Evolutionary conservation across 805 yeast species (phyloP).

Genomic region (Saccharomycopsis capsularis): DNA sequence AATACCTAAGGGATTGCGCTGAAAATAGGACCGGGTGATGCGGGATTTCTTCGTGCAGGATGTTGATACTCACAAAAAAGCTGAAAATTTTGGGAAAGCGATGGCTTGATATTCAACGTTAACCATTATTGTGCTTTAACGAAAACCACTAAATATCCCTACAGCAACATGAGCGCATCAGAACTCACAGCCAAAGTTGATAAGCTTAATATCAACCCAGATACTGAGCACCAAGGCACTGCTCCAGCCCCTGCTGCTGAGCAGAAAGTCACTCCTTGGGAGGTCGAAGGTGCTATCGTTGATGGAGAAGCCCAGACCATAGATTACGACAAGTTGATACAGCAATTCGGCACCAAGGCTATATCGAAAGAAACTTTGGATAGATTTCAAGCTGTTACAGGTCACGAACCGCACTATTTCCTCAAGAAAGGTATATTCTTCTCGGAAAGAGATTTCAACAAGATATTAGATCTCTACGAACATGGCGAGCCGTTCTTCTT

Average conservation of each 20-base stretch:
- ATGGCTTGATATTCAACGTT: too few species aligned
- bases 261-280: constrained; percentile 91
- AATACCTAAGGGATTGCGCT: too few species aligned
- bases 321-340: constrained; percentile 83
- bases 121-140: too few species aligned
- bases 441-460: constrained; percentile 76
- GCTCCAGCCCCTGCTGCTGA: constrained; percentile 26
- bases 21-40: too few species aligned
- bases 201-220: not conserved
- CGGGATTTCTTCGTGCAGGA: too few species aligned
- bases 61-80: too few species aligned
- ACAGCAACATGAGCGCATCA: constrained; percentile 9
- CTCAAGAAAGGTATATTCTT: constrained; percentile 88
- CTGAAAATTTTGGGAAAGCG: not conserved
- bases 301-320: constrained; percentile 88
- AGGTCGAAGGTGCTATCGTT: constrained; percentile 96
- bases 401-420: constrained; percentile 85
- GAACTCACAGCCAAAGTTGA: constrained; percentile 4
- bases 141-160: too few species aligned
- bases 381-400: constrained; percentile 77
- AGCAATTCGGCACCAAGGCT: constrained; percentile 77
- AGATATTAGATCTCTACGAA: constrained; percentile 82
- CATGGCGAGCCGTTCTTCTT: constrained; percentile 92
- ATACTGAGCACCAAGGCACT: not conserved
- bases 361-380: constrained; percentile 64